A percentile compares a stretch with the other conserved stretches of the same genome.
Evolutionary conservation across 352 stramenopile genomes (phyloP).

Genomic region (Aphanomyces cochlioides): DNA sequence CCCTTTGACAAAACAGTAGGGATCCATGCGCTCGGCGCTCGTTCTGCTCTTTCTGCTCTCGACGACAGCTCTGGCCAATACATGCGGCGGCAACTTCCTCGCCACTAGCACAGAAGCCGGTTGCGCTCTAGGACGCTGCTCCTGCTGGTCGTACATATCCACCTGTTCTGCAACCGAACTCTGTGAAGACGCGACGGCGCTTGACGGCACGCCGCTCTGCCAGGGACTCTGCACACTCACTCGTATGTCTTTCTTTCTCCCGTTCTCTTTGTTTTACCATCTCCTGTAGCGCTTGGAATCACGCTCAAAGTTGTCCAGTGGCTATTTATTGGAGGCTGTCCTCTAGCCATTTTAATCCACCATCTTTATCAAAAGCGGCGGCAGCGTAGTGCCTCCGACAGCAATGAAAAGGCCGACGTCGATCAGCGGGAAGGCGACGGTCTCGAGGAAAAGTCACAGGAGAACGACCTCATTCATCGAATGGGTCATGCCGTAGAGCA

Average conservation of each 20-base stretch:
- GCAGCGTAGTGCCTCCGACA: background rate
- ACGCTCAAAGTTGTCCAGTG: background rate
- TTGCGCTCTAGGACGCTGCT: background rate
- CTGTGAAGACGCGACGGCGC: background rate
- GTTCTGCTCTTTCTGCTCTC: too few species aligned
- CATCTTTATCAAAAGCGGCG: background rate
- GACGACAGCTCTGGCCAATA: background rate
- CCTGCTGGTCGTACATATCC: constrained; percentile 4
- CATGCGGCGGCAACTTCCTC: constrained; percentile 4
- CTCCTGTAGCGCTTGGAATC: background rate
- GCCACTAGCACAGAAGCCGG: background rate
- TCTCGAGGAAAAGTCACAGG: background rate
- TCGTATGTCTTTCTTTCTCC: background rate
- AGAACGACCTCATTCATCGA: background rate
- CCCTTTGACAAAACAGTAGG: too few species aligned
- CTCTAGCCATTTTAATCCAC: background rate
- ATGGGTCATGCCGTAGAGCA: background rate
- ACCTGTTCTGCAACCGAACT: too few species aligned
- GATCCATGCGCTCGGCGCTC: too few species aligned
- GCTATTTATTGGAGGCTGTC: background rate
- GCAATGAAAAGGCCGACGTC: constrained; percentile 1
- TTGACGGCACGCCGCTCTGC: background rate
- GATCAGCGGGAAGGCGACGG: constrained; percentile 6
- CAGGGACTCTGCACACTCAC: background rate
- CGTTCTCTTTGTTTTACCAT: background rate